Base-by-base conservation (phyloP, 257 asterid genomes). In the Oldenlandia corymbosa region DNA sequence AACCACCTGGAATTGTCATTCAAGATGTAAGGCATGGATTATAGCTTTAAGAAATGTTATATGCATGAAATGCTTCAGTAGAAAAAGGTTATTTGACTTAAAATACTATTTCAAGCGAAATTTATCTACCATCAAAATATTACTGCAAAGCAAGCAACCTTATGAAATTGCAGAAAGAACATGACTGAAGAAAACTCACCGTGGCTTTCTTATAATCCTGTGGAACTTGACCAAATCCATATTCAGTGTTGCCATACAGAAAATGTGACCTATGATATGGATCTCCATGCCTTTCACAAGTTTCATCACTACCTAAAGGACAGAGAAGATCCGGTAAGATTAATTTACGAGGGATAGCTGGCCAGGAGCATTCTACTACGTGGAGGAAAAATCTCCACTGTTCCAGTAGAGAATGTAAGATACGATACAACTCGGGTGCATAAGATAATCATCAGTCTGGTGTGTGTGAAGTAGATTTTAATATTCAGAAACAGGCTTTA, bases 121-220 rank as follows among this genome's bases (percentile, higher is more conserved):
- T 26, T 13, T 26, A 23, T 60, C 10, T n/a, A 37, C n/a, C n/a
- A 37, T 68, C 23, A 11, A 47, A 34, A 8, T 28, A n/a, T 27
- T 24, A 27, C 39, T 24, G 42, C 24, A 17, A 34, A 27, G 34
- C 51, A 37, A 52, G 45, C 43, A 53, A 31, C 8, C n/a, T 2
- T 30, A 42, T 43, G 48, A 10, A 46, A 17, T 43, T 16, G 49
- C n/a, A 27, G 58, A 27, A 47, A 54, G 42, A 43, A 34, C 28
- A n/a, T n/a, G n/a, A n/a, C 34, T 14, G 48, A 50, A 13, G 27
- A 39, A 27, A 70, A 72, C 87, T 71, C 52, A 86, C 89, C 87
- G 67, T 46, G 32, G 85, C 49, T 48, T 77, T 81, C 73, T 65
- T 69, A 24, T 76, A 80, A 50, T 78, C 82, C 30, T 59, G 51